Base-by-base conservation (phyloP, 768 basidiomycete genomes). In the Panaeolus cyanescens region DNA sequence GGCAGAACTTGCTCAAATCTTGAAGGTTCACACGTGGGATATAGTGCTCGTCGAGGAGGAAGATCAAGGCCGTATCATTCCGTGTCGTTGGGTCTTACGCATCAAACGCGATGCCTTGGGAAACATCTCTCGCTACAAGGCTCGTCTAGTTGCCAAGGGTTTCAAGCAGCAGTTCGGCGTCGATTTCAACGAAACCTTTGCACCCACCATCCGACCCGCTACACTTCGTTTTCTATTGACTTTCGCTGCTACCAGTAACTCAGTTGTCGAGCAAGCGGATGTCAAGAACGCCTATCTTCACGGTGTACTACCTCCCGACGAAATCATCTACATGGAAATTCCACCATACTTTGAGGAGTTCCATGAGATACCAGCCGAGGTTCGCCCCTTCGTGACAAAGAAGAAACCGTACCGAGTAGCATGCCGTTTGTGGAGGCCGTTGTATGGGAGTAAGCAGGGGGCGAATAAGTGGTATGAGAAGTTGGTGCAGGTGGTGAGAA, bases 381-480 rank as follows among this genome's bases (percentile, higher is more conserved):
- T 42, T 59, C 33, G 32, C 10, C 37, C 4, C 15, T 61, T 30
- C 19, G 15, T 22, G 6, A 37, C 32, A 28, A 32, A n/a, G 9
- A 40, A 12, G 22, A 28, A 8, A 34, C 31, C 28, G 20, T 56
- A 40, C 28, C 15, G 54, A 30, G 54, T 37, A 65, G 32, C 56
- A 61, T 63, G 64, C 0, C 50, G 40, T 1, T 62, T 74, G 1
- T 55, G 54, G 31, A 25, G 56, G 9, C 65, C 68, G 10, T 64
- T 79, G 2, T 79, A 79, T 61, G 74, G 78, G 1, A 71, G 71
- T 3, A 72, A 72, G 42, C 79, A 80, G 61, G 72, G 74, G 2
- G 67, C 70, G 3, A 60, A 71, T 22, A 39, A 68, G 8, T 80
- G 75, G 70, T 72, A 77, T 50, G 42, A 70, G 55, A 67, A 65